Evolutionary conservation across 2,329 filamentous ascomycete genomes (phyloP), one percentile per base, ranked within the genome.

Genomic region (Pseudopyricularia cyperi): DNA sequence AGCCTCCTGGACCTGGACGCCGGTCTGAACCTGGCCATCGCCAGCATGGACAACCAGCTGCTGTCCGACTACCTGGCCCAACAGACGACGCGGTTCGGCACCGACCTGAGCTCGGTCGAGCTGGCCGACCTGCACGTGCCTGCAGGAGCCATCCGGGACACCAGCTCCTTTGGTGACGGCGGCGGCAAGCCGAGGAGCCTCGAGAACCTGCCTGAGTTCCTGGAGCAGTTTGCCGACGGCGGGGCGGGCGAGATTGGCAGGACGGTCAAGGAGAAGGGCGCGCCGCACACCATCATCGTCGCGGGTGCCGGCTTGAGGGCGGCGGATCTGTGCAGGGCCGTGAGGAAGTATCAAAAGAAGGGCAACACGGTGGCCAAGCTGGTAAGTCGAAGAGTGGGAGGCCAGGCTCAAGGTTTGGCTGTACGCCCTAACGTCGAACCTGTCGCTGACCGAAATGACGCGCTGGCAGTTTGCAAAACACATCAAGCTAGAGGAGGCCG

Each of bases 401-500:
- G 37, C 7, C 37, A 19, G 8, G n/a, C n/a, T n/a, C n/a, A n/a
- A 42, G 37, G 22, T 19, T 17, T n/a, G 22, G 37, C 37, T 22
- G 37, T 19, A 9, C 17, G 37, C n/a, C 1, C 14, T 9, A 19
- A 42, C n/a, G 37, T 19, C 22, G n/a, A 19, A 42, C n/a, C 37
- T 14, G 39, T 6, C 19, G 17, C 39, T 44, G 39, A 44, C 24
- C 39, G 7, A 44, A n/a, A 37, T 49, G 37, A 51, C 49, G 12
- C n/a, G 12, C 28, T 32, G 26, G 11, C 51, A 80, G 63, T 98
- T 98, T 66, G 91, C 93, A 32, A 98, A 98, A 67, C 93, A 98
- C 66, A 95, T 98, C 72, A 98, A 98, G 69, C 69, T 98, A 11
- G 80, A 87, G 51, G 91, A 97, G 60, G 87, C 90, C 33, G 80